Evolutionary conservation across 2,329 filamentous ascomycete species (phyloP).

Genomic region (Diaporthe sp.): DNA sequence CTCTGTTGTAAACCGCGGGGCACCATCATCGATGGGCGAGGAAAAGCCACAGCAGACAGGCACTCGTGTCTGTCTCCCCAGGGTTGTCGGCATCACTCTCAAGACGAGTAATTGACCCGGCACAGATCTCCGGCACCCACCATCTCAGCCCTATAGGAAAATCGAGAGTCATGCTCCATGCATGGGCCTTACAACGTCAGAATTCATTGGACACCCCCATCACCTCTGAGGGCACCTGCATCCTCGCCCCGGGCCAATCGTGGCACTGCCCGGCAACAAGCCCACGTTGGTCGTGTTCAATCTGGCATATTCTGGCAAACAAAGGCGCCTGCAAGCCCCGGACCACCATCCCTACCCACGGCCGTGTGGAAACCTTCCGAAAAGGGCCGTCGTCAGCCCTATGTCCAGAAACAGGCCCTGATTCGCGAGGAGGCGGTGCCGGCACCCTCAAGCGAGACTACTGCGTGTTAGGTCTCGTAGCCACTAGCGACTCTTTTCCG

Average conservation of each 20-base stretch:
- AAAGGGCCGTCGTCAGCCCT: constrained; percentile 26
- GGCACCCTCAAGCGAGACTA: constrained; percentile 4
- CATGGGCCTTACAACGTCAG: constrained; percentile 1
- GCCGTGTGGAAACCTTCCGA: not conserved
- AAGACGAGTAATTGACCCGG: not conserved
- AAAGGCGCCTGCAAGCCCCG: constrained; percentile 3
- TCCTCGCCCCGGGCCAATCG: constrained; percentile 6
- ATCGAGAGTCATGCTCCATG: constrained; percentile 24
- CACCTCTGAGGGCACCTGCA: constrained; percentile 1
- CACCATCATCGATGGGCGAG: not conserved
- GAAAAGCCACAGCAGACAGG: not conserved
- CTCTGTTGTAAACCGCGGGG: not conserved
- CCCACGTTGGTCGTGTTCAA: constrained; percentile 5
- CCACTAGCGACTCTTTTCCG: constrained; percentile 15
- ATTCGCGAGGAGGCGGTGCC: constrained; percentile 32
- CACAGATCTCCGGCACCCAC: constrained; percentile 26
- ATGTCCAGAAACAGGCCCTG: constrained; percentile 22
- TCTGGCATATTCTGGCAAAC: not conserved
- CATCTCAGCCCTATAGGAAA: constrained; percentile 36
- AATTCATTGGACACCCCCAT: constrained; percentile 3
- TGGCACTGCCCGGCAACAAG: not conserved
- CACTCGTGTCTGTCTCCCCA: not conserved
- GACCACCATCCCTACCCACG: constrained; percentile 18
- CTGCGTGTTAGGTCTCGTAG: not conserved
- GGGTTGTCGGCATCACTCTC: not conserved